Evolutionary conservation across 1,284 basidiomycete species (phyloP), one percentile per base, ranked within the genome.

Genomic region (Ceratobasidium sp.): DNA sequence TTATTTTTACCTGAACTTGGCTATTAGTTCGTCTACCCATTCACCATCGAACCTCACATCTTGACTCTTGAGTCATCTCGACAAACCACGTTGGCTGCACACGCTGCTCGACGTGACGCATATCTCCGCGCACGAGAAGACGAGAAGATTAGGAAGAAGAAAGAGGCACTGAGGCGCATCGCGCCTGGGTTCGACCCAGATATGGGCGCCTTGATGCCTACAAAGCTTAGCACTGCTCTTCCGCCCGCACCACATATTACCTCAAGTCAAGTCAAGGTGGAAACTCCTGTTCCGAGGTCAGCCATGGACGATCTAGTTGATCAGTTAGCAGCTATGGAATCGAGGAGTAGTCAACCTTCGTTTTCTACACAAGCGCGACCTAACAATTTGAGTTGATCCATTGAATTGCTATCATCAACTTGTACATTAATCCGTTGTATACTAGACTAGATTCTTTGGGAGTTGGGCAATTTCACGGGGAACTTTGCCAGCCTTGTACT

Each of bases 11-110:
- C n/a, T n/a, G n/a, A n/a, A 60, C 27, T 44, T 47, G n/a, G n/a
- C 44, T 27, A 27, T 29, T 80, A 98, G 96, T 97, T 97, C 79
- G 96, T 93, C 47, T 97, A 98, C 80, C 96, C 96, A 1, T 97
- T 94, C 85, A 93, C 94, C 0, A 87, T 98, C 67, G 96, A 98
- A 80, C 89, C 91, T 0, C 95, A 97, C 80, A 86, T 95, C 77
- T 81, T 96, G 73, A 88, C 90, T 0, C 82, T 94, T 64, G 90
- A 92, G 80, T 87, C 91, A 0, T 87, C 93, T 2, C 90, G 93
- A 8, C 85, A 89, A 74, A 83, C 87, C 19, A 91, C 91, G 0
- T 85, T 93, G 44, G 86, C 89, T 0, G 86, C 92, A 14, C 88
- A 92, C 76, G 81, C 88, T 3, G 86, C 90, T 0, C 88, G 89